These are phyloP conservation scores for Microbotryum scabiosae DNA, from an alignment of 1,284 basidiomycete genomes.

Conservation along the genomic window DNA sequence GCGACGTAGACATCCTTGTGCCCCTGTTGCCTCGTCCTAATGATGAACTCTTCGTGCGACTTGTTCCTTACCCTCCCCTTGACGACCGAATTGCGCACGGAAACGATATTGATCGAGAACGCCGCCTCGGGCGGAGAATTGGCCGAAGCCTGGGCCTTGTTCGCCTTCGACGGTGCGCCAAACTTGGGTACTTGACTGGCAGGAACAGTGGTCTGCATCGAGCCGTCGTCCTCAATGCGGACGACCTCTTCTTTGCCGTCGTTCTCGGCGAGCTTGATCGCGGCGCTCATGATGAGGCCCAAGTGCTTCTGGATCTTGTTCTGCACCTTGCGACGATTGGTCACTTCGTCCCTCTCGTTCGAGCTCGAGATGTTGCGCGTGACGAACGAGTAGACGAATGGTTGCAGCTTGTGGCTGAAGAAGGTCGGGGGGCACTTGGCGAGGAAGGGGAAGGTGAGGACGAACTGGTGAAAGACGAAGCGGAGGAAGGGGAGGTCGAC, in stretches of 20 bases:
- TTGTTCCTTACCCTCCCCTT: conserved; percentile 73
- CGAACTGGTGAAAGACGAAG: conserved; percentile 80
- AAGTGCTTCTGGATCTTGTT: conserved; percentile 74
- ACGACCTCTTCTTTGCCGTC: conserved; percentile 77
- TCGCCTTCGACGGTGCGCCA: background rate
- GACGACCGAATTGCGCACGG: conserved; percentile 67
- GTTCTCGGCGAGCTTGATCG: conserved; percentile 56
- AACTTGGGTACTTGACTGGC: conserved; percentile 44
- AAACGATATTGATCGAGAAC: conserved; percentile 83
- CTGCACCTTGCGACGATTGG: conserved; percentile 54
- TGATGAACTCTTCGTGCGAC: conserved; percentile 91
- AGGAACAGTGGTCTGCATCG: conserved; percentile 55
- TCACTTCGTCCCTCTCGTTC: conserved; percentile 50
- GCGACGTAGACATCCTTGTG: conserved; percentile 76
- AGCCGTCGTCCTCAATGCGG: conserved; percentile 51
- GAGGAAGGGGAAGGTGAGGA: conserved; percentile 89
- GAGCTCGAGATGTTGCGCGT: conserved; percentile 64
- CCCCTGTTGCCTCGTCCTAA: conserved; percentile 69
- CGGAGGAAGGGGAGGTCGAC: conserved; percentile 73
- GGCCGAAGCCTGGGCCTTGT: background rate
- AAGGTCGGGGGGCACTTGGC: conserved; percentile 70
- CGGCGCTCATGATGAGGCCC: conserved; percentile 66
- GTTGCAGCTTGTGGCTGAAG: conserved; percentile 85
- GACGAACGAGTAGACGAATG: conserved; percentile 73
- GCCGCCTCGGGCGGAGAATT: background rate